Evolutionary conservation across 2,329 filamentous ascomycete genomes (phyloP).

Genomic region (Stenocarpella maydis): DNA sequence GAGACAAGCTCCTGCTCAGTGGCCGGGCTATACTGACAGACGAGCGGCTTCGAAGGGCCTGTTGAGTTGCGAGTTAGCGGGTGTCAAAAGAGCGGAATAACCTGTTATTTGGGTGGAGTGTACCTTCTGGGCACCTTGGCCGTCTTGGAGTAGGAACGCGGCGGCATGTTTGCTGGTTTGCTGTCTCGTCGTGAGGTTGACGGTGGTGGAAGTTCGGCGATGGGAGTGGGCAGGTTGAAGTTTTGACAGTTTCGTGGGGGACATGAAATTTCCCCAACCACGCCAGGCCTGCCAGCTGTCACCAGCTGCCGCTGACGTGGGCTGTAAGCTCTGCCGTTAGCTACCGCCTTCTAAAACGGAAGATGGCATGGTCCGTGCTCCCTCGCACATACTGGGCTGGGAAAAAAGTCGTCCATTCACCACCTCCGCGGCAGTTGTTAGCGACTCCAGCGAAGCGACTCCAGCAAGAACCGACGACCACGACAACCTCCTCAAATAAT

Average conservation of each 20-base stretch:
- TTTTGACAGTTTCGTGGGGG: no score
- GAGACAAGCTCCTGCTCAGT: slow-evolving; percentile 98
- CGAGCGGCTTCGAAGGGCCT: slow-evolving; percentile 99
- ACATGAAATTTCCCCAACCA: no score
- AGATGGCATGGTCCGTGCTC: no score
- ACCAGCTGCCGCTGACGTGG: no score
- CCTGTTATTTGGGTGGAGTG: neutral
- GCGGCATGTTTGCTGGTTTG: slow-evolving; percentile 50
- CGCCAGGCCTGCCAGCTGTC: no score
- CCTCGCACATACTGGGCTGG: no score
- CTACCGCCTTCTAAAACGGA: no score
- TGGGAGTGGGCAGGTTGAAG: no score
- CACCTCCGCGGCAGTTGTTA: neutral
- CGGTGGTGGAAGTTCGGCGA: slow-evolving; percentile 2
- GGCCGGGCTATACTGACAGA: slow-evolving; percentile 97
- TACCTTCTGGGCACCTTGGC: slow-evolving; percentile 82
- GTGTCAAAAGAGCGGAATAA: neutral
- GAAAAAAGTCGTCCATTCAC: no score
- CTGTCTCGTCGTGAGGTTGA: slow-evolving; percentile 8
- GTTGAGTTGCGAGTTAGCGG: slow-evolving; percentile 51
- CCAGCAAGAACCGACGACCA: slow-evolving; percentile 51
- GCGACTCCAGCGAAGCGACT: slow-evolving; percentile 34
- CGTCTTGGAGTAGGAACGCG: slow-evolving; percentile 95
- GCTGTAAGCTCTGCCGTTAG: no score
- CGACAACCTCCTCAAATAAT: slow-evolving; percentile 55